A percentile compares a stretch with the other conserved stretches of the same genome.
These are phyloP conservation scores for Eucalyptus marginata DNA, from an alignment of 345 rosid genomes.

Conservation along the genomic window DNA sequence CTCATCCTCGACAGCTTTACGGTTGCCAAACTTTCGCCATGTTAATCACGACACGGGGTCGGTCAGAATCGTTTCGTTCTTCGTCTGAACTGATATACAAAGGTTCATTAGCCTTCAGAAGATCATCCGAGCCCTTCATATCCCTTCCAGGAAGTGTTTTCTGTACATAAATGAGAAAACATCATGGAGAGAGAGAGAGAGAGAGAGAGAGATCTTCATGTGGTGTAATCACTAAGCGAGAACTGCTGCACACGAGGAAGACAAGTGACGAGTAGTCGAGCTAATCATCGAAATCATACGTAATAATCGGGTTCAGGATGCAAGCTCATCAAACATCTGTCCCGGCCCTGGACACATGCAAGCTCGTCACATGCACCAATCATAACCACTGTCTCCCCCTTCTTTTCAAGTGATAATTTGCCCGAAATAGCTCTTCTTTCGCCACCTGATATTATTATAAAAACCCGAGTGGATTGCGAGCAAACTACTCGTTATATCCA, in stretches of 20 bases:
- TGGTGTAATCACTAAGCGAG: neutral
- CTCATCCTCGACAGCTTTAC: neutral
- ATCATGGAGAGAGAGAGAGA: neutral
- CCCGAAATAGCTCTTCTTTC: neutral
- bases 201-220: neutral
- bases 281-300: neutral
- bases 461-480: neutral
- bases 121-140: neutral
- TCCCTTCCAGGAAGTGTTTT: neutral
- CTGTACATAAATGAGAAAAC: neutral
- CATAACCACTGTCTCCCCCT: neutral
- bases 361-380: neutral
- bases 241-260: neutral
- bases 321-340: neutral
- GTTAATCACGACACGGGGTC: neutral
- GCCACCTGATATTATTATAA: neutral
- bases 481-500: neutral
- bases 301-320: neutral
- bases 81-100: neutral
- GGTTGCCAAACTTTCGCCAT: neutral
- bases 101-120: neutral
- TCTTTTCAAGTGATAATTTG: neutral
- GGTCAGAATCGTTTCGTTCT: neutral
- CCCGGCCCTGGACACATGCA: neutral
- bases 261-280: neutral